These are phyloP conservation scores for Lactifluus pinguis DNA, from an alignment of 768 basidiomycete species.

Conservation along the genomic window DNA sequence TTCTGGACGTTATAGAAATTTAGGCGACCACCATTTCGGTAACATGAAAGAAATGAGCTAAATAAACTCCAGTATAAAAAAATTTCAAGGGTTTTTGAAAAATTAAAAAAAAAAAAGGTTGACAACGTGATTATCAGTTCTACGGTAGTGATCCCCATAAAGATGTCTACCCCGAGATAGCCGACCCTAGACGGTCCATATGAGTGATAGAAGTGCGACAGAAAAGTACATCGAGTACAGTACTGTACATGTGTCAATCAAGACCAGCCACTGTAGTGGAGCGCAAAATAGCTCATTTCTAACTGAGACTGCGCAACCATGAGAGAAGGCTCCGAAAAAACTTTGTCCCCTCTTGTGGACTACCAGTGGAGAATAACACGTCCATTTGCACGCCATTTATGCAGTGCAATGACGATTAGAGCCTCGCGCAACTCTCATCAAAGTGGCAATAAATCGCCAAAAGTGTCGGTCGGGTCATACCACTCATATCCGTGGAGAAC, in stretches of 20 bases:
- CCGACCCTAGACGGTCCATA: too few species aligned
- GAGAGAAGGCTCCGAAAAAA: too few species aligned
- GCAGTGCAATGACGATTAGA: background rate
- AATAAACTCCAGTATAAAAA: too few species aligned
- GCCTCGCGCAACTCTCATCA: too few species aligned
- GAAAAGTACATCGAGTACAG: background rate
- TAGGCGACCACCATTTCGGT: too few species aligned
- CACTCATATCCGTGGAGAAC: background rate
- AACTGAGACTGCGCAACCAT: background rate
- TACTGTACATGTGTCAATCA: background rate
- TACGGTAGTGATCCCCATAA: too few species aligned
- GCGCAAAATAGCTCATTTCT: background rate
- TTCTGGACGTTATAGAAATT: too few species aligned
- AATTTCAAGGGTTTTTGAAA: too few species aligned
- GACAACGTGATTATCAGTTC: too few species aligned
- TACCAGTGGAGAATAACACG: background rate
- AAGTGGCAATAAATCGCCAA: background rate
- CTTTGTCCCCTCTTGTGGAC: background rate
- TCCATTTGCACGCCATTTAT: background rate
- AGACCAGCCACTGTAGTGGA: background rate
- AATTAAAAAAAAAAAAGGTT: too few species aligned
- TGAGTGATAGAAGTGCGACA: background rate
- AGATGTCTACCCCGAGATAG: too few species aligned
- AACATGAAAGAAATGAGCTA: too few species aligned
- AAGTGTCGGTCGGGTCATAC: background rate